Evolutionary conservation across 177 flowering plant genomes (phyloP).

Genomic region (Vitis hybrid): DNA sequence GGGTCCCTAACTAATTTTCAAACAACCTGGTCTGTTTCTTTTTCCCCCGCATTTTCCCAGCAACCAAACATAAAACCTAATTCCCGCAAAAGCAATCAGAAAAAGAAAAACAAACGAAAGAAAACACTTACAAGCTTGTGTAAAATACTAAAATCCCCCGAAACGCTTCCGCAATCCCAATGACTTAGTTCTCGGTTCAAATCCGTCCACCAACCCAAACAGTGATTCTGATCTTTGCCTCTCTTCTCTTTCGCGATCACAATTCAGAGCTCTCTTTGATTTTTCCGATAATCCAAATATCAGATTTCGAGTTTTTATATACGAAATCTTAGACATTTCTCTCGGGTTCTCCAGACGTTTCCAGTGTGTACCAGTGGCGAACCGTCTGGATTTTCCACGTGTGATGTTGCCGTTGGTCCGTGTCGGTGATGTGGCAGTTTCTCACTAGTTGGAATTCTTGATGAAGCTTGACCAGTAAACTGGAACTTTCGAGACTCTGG

Average conservation of each 20-base stretch:
- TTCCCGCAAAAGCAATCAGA: too few species aligned
- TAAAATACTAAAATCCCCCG: conserved; percentile 16
- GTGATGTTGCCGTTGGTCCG: background rate
- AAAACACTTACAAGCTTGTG: too few species aligned
- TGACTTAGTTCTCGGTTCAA: conserved; percentile 39
- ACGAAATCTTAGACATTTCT: too few species aligned
- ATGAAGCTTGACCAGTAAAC: too few species aligned
- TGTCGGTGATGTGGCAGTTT: too few species aligned
- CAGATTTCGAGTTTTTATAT: conserved; percentile 1
- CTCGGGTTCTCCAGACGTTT: conserved; percentile 20
- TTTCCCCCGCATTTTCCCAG: too few species aligned
- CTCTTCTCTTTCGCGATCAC: background rate
- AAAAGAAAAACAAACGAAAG: conserved; percentile 8
- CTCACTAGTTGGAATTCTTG: too few species aligned
- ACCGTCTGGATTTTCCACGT: conserved; percentile 27
- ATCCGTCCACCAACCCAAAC: conserved; percentile 46
- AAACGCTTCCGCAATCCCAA: conserved; percentile 43
- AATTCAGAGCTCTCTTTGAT: background rate
- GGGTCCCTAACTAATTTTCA: too few species aligned
- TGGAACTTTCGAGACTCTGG: too few species aligned
- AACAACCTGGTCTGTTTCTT: too few species aligned
- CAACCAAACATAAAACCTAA: too few species aligned
- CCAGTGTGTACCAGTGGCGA: conserved; percentile 17
- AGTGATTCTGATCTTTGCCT: background rate
- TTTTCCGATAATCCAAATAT: background rate